Evolutionary conservation across 495 filamentous ascomycete species (phyloP), one percentile per base, ranked within the genome.

Genomic region (Talaromyces wortmannii): DNA sequence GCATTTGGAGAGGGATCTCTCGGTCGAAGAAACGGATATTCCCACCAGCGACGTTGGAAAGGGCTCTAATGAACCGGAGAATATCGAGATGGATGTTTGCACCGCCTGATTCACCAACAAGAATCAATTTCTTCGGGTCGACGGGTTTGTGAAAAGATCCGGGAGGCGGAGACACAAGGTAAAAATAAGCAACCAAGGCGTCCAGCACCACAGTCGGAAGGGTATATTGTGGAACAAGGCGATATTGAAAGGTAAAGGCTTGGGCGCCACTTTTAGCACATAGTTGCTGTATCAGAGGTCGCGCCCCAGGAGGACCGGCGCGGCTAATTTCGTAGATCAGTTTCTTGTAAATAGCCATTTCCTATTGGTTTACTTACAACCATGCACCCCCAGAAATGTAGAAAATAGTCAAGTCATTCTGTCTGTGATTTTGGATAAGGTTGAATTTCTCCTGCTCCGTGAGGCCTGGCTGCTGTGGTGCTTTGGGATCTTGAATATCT

Each of bases 161-260:
- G 31, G 36, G 42, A 50, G 57, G 57, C 31, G 57, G 57, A 30
- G 57, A 46, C 8, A 59, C 40, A 30, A 59, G 57, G 45, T 55
- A 55, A 33, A 59, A 50, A 45, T 59, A 59, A 18, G 45, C 57
- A 15, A 49, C 51, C 33, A 59, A 53, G 36, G 51, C 57, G 45
- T 56, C 57, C 6, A 56, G 45, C 11, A 60, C 33, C 7, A 57
- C 45, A 15, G 58, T 57, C 7, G 55, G 58, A 17, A 60, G 55
- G n/a, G 58, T 60, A 48, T 60, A 47, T 46, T 58, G 55, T 17
- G 58, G 55, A 8, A 53, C 57, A 6, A 55, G 46, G 30, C 53
- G 42, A n/a, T 46, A 50, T 16, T 50, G 45, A 33, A 59, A 56
- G 52, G 57, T 59, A 42, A 59, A 56, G 15, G 44, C 31, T 31